Evolutionary conservation across 2,329 filamentous ascomycete genomes (phyloP).

Genomic region (Onygenales sp.): DNA sequence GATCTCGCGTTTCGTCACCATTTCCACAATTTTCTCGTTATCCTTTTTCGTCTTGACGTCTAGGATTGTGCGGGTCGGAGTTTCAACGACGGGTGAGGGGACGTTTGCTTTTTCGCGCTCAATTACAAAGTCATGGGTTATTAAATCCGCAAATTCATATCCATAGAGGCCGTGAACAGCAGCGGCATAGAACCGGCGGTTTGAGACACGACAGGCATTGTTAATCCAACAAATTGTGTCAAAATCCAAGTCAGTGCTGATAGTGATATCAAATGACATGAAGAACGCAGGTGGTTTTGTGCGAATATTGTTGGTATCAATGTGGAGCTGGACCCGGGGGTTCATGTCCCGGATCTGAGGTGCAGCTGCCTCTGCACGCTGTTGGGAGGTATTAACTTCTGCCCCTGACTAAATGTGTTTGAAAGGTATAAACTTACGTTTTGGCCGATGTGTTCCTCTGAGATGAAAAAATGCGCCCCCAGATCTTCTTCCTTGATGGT

Average conservation of each 20-base stretch:
- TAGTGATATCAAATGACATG: slow-evolving; percentile 69
- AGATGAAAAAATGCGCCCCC: slow-evolving; percentile 73
- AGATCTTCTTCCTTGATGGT: slow-evolving; percentile 69
- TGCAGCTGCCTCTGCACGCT: slow-evolving; percentile 71
- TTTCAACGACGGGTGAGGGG: slow-evolving; percentile 55
- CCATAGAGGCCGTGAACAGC: slow-evolving; percentile 84
- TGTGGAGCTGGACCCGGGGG: slow-evolving; percentile 68
- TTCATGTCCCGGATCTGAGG: slow-evolving; percentile 78
- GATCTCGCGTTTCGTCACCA: slow-evolving; percentile 82
- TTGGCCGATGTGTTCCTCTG: slow-evolving; percentile 61
- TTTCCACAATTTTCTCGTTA: slow-evolving; percentile 65
- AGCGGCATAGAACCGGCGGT: slow-evolving; percentile 79
- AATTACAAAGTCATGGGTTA: slow-evolving; percentile 81
- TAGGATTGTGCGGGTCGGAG: slow-evolving; percentile 66
- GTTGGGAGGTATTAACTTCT: slow-evolving; percentile 4
- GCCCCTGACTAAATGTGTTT: neutral
- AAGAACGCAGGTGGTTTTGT: slow-evolving; percentile 67
- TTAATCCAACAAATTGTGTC: slow-evolving; percentile 70
- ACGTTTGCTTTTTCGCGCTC: slow-evolving; percentile 76
- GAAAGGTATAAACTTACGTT: slow-evolving; percentile 43
- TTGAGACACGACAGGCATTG: slow-evolving; percentile 68
- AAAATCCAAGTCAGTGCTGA: slow-evolving; percentile 80
- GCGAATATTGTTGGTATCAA: slow-evolving; percentile 59
- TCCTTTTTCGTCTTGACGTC: slow-evolving; percentile 60
- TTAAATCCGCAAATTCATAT: slow-evolving; percentile 88